Percentiles rank a stretch among this genome's conserved stretches.
Conservation (phyloP, 495 filamentous ascomycete species). For the Halenospora varia region DNA sequence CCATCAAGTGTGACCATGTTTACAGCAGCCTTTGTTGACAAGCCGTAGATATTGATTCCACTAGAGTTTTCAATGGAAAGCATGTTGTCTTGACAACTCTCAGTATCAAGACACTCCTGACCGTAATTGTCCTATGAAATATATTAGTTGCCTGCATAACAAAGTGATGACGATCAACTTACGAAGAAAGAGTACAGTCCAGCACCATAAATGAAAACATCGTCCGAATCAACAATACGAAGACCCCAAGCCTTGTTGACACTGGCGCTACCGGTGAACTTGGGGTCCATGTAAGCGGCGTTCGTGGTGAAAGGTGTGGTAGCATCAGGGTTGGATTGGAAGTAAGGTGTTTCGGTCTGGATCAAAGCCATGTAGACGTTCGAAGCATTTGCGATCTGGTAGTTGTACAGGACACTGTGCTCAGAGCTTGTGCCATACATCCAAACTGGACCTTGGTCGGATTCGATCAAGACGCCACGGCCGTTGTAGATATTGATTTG, state of each 20-base stretch:
- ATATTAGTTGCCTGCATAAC: too few species aligned
- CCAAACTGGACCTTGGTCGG: conserved; percentile 55
- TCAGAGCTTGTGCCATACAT: conserved; percentile 79
- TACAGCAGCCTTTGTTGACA: conserved; percentile 82
- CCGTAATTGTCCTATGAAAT: conserved; percentile 59
- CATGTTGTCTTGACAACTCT: conserved; percentile 85
- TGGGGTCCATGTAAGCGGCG: conserved; percentile 65
- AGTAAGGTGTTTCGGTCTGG: conserved; percentile 92
- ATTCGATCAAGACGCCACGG: conserved; percentile 58
- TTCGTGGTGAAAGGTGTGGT: conserved; percentile 63
- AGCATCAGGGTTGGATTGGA: conserved; percentile 79
- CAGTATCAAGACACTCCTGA: conserved; percentile 67
- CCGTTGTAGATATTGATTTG: conserved; percentile 93
- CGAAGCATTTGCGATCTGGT: conserved; percentile 73
- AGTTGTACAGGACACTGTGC: conserved; percentile 83
- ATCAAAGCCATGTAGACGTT: conserved; percentile 83
- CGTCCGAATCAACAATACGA: conserved; percentile 63
- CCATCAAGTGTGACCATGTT: conserved; percentile 76
- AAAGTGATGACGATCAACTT: too few species aligned
- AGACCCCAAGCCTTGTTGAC: conserved; percentile 83
- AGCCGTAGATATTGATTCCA: conserved; percentile 66
- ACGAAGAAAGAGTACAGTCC: conserved; percentile 86
- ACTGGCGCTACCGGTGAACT: conserved; percentile 58
- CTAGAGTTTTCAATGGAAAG: conserved; percentile 71
- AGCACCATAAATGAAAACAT: conserved; percentile 70